Conservation (phyloP, 2,329 filamentous ascomycete genomes). For the Ceratocystis cacaofunesta region DNA sequence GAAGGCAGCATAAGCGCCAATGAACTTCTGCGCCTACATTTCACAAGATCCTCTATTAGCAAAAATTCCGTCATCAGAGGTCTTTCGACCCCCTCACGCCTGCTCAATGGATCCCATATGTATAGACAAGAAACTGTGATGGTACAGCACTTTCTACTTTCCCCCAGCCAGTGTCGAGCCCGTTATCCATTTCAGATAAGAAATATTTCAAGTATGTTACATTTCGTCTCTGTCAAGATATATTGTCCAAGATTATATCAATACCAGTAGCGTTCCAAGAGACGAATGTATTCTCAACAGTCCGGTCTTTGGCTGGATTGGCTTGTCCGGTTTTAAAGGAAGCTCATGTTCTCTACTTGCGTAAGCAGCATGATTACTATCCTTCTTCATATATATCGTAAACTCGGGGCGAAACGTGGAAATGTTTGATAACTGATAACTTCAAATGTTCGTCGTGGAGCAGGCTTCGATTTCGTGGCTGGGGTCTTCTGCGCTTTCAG, state of each 20-base stretch:
- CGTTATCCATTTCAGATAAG: conserved; percentile 20
- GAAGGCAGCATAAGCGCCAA: conserved; percentile 72
- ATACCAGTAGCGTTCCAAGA: background rate
- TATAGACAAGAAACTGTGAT: conserved; percentile 14
- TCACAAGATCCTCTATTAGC: conserved; percentile 42
- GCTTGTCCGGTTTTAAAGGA: background rate
- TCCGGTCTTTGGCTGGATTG: background rate
- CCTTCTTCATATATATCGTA: background rate
- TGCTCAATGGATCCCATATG: conserved; percentile 35
- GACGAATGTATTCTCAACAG: background rate
- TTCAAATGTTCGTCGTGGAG: conserved; percentile 2
- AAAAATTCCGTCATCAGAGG: conserved; percentile 59
- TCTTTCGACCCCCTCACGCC: conserved; percentile 60
- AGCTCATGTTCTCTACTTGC: too few relatives aligned
- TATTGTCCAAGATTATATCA: background rate
- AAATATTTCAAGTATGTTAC: conserved; percentile 17
- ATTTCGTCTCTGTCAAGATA: background rate
- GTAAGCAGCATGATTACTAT: background rate
- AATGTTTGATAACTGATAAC: background rate
- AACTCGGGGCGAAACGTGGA: background rate
- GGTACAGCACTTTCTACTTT: background rate
- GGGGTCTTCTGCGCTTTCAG: conserved; percentile 16
- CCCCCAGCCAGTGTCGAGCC: conserved; percentile 13
- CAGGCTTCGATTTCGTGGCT: conserved; percentile 2
- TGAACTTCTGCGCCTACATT: conserved; percentile 72